Evolutionary conservation across 2,329 filamentous ascomycete species (phyloP).

Genomic region (Cladobotryum mycophilum): DNA sequence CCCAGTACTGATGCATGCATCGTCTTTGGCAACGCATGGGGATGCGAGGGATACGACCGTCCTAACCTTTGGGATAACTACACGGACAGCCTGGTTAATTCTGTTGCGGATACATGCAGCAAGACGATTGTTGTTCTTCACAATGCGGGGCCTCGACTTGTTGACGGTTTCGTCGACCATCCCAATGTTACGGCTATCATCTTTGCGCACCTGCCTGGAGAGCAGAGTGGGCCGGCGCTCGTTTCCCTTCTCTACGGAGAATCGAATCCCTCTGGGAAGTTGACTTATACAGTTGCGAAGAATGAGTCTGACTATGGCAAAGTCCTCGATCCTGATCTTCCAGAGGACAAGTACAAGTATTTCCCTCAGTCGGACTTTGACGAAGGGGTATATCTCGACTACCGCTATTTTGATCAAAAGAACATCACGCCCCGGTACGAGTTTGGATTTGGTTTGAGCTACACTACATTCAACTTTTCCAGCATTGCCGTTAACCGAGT

Average conservation of each 20-base stretch:
- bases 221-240: conserved; percentile 53
- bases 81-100: conserved; percentile 50
- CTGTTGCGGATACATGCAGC: conserved; percentile 52
- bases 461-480: conserved; percentile 47
- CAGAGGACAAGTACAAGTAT: conserved; percentile 45
- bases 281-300: conserved; percentile 56
- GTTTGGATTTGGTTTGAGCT: conserved; percentile 52
- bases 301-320: conserved; percentile 50
- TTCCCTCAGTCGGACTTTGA: conserved; percentile 47
- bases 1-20: conserved; percentile 56
- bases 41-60: conserved; percentile 65
- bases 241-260: conserved; percentile 53
- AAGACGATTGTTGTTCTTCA: conserved; percentile 61
- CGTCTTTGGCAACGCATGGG: conserved; percentile 61
- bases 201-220: conserved; percentile 58
- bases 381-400: conserved; percentile 48
- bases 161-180: conserved; percentile 57
- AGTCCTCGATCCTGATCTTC: conserved; percentile 32
- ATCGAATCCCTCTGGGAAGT: conserved; percentile 48
- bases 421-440: conserved; percentile 46
- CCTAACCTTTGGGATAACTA: conserved; percentile 59
- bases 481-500: conserved; percentile 31
- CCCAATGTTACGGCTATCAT: conserved; percentile 59
- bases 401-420: conserved; percentile 46
- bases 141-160: conserved; percentile 54